phyloP scores from a whole-genome alignment of 78 protist genomes.

The Dictyostelium capitatum region DNA sequence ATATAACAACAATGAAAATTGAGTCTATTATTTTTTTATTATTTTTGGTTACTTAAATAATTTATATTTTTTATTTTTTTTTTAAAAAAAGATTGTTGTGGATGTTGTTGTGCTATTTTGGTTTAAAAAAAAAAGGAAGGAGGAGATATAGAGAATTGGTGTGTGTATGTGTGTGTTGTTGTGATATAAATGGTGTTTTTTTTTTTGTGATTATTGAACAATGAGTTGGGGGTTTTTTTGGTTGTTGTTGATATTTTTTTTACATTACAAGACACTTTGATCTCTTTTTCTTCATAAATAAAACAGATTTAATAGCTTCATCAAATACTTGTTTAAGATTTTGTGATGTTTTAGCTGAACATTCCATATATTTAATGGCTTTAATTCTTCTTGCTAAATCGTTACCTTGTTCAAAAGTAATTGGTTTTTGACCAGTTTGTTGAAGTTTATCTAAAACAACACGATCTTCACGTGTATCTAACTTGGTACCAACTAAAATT shows the following conservation, averaged over 20 bases:
- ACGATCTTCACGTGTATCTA: slow-evolving; percentile 90
- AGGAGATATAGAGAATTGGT: neutral
- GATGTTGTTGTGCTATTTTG: neutral
- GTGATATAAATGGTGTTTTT: no score
- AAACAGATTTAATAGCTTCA: slow-evolving; percentile 93
- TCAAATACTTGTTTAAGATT: slow-evolving; percentile 95
- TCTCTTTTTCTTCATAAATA: slow-evolving; percentile 76
- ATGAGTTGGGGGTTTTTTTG: neutral
- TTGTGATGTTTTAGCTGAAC: slow-evolving; percentile 94
- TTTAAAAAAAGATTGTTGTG: no score
- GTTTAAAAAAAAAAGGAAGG: neutral
- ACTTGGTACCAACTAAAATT: slow-evolving; percentile 95
- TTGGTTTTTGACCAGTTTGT: slow-evolving; percentile 59
- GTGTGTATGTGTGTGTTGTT: no score
- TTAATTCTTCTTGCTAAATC: slow-evolving; percentile 81
- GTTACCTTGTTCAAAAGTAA: slow-evolving; percentile 81
- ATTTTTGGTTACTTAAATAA: no score
- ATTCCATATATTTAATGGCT: slow-evolving; percentile 93
- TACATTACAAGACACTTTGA: slow-evolving; percentile 58
- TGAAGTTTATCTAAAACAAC: slow-evolving; percentile 77
- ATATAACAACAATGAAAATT: no score
- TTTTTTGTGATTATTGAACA: no score
- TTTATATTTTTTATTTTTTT: no score
- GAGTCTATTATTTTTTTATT: no score
- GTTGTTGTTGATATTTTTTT: neutral